Base-by-base conservation (phyloP, 140 eudicot species). In the Senecio squalidus region DNA sequence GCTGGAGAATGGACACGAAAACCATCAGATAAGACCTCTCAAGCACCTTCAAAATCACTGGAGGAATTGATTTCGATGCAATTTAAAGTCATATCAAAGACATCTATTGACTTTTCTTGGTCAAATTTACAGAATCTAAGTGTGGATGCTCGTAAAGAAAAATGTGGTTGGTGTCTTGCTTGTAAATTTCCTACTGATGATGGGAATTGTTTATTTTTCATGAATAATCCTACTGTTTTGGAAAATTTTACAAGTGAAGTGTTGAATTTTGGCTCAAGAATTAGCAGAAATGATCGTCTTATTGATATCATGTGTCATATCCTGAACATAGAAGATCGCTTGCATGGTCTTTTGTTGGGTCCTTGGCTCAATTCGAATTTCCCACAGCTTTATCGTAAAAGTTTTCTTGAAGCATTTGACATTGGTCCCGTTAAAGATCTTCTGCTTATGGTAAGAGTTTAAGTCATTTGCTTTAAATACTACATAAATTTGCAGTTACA, bases 91-190 rank as follows among this genome's bases (percentile, higher is more conserved):
- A 76, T 87, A 30, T 66, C 88, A 1, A 75, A 67, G 51, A 77
- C 76, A 52, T 52, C 74, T 55, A 72, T 59, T 9, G 86, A 82
- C 61, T 92, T 81, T 71, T 80, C 70, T 55, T 92, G 98, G 98
- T 72, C 96, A 47, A 87, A 74, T 61, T 75, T 82, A 51, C 75
- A 36, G 14, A 76, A 77, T 31, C 27, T 78, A 43, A 61, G 62
- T 48, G 61, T 50, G 53, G 79, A 73, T 69, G 76, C 76, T 22
- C 75, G 71, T 72, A 92, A 79, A 79, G 98, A 92, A 80, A 87
- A 71, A 70, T 92, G 98, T 67, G 98, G 96, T 22, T 92, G 98
- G 96, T 87, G 98, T 69, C 72, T 84, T 36, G 64, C 79, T 45
- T 92, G 98, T 76, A 60, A 77, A 62, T 72, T 56, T 70, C 95